A percentile compares a stretch with the other conserved stretches of the same genome.
phyloP scores from a whole-genome alignment of 2,329 filamentous ascomycete genomes.

The Ceratocystis eucalypticola region DNA sequence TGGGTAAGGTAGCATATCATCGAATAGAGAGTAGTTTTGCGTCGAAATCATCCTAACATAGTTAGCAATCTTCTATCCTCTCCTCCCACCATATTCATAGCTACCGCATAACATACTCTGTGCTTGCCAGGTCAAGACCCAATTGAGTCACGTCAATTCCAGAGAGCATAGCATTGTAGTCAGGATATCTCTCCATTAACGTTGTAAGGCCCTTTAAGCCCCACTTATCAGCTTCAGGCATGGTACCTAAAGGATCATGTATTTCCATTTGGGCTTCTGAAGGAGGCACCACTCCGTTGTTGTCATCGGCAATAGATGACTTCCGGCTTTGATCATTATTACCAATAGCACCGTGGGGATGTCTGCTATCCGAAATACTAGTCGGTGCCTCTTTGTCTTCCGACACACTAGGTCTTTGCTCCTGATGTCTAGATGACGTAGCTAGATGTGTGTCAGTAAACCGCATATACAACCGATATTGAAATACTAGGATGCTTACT shows the following conservation, averaged over 20 bases:
- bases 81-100: conserved; percentile 15
- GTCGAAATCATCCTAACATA: conserved; percentile 38
- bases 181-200: conserved; percentile 50
- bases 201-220: conserved; percentile 50
- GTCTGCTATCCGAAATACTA: conserved; percentile 27
- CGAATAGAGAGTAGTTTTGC: conserved; percentile 48
- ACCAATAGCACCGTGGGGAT: conserved; percentile 36
- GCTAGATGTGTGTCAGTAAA: background rate
- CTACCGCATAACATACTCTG: conserved; percentile 36
- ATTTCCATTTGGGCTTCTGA: conserved; percentile 25
- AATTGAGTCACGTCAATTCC: conserved; percentile 46
- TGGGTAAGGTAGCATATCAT: conserved; percentile 45
- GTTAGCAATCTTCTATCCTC: conserved; percentile 18
- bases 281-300: conserved; percentile 26
- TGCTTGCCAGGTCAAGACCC: conserved; percentile 43
- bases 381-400: conserved; percentile 31
- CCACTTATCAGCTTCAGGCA: conserved; percentile 50
- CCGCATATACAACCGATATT: background rate
- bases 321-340: conserved; percentile 29
- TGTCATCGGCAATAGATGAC: conserved; percentile 31
- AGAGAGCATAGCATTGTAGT: conserved; percentile 47
- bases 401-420: conserved; percentile 25
- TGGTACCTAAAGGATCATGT: conserved; percentile 46
- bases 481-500: background rate
- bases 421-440: conserved; percentile 15